Evolutionary conservation across 2,329 filamentous ascomycete genomes (phyloP).

Genomic region (Colletotrichum sp.): DNA sequence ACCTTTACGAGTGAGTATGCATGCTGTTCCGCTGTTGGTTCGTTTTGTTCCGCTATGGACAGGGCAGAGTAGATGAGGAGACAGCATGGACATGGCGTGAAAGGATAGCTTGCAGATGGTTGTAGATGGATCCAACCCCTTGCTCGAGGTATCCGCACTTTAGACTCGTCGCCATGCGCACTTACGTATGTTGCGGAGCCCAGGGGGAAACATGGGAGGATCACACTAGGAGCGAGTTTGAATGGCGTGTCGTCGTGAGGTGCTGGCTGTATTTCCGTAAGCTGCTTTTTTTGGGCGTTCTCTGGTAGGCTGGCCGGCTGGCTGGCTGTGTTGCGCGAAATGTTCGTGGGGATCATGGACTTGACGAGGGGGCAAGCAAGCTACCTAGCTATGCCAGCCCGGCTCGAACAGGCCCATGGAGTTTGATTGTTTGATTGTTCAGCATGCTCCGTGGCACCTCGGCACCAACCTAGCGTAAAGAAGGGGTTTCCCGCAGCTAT

Average conservation of each 20-base stretch:
- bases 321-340: neutral
- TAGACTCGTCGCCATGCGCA: slow-evolving; percentile 5
- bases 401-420: neutral
- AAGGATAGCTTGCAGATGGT: neutral
- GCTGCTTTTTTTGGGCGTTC: neutral
- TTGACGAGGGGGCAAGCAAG: neutral
- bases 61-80: neutral
- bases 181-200: slow-evolving; percentile 13
- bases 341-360: neutral
- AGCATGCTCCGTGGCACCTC: neutral
- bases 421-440: slow-evolving; percentile 4
- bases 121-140: neutral
- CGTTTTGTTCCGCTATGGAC: neutral
- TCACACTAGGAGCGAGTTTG: neutral
- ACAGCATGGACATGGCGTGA: neutral
- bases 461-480: neutral
- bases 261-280: neutral
- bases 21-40: neutral
- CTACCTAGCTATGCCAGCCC: neutral
- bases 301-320: neutral
- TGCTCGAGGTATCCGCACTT: slow-evolving; percentile 12
- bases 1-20: neutral
- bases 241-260: neutral
- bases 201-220: neutral
- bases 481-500: neutral